Evolutionary conservation across 163 green algal genomes (phyloP).

Genomic region (Scenedesmus sp.): DNA sequence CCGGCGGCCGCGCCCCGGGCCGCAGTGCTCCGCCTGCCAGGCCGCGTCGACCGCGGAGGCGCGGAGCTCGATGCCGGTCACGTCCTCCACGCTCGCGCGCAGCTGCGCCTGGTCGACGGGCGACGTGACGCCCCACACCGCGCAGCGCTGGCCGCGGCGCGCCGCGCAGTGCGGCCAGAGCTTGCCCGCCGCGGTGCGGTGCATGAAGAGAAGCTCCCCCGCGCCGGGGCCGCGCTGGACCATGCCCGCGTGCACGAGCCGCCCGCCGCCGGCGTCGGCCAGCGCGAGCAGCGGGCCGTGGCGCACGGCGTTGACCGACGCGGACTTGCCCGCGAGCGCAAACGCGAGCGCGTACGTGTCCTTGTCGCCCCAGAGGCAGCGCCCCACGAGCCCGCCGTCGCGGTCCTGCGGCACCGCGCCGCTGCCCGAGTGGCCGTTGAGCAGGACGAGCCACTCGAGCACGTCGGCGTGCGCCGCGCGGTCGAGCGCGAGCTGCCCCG

Average conservation of each 20-base stretch:
- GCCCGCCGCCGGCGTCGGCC: background rate
- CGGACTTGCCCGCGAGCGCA: constrained; percentile 15
- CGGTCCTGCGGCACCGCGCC: background rate
- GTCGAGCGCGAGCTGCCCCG: constrained; percentile 43
- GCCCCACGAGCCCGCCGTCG: constrained; percentile 1
- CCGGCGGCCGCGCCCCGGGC: background rate
- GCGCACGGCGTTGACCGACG: background rate
- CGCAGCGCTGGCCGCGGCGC: constrained; percentile 1
- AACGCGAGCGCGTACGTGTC: constrained; percentile 24
- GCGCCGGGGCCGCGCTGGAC: background rate
- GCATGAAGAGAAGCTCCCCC: constrained; percentile 22
- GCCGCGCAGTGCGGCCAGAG: constrained; percentile 24
- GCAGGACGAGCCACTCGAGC: constrained; percentile 46
- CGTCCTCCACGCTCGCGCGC: constrained; percentile 7
- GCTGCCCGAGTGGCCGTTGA: constrained; percentile 29
- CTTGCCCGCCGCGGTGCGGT: constrained; percentile 39
- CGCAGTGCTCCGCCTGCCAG: constrained; percentile 16
- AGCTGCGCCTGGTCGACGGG: constrained; percentile 32
- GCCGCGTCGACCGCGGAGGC: background rate
- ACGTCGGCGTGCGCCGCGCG: constrained; percentile 37
- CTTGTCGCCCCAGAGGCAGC: constrained; percentile 35
- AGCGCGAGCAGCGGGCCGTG: constrained; percentile 26
- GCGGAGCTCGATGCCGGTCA: constrained; percentile 18
- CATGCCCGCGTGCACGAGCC: constrained; percentile 36
- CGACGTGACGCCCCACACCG: constrained; percentile 3